These are phyloP conservation scores for Nicotiana tomentosiformis DNA, from an alignment of 257 asterid genomes.

Conservation along the genomic window DNA sequence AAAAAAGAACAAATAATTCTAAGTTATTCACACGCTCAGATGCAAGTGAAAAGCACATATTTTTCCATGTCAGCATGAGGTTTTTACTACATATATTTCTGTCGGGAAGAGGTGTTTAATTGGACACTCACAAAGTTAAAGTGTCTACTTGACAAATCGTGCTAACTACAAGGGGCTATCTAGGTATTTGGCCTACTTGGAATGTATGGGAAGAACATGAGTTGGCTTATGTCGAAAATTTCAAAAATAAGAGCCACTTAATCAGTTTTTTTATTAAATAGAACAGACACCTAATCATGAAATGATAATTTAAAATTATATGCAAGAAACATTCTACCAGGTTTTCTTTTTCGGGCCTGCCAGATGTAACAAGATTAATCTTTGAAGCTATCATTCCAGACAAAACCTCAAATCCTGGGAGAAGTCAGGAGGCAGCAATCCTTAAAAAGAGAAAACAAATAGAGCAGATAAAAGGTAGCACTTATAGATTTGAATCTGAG, in stretches of 20 bases:
- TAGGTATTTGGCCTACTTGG: neutral
- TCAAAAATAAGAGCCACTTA: neutral
- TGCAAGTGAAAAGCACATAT: no score
- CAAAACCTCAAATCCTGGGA: slow-evolving; percentile 1
- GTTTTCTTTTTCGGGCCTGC: neutral
- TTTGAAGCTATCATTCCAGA: neutral
- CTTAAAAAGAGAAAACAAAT: neutral
- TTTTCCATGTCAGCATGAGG: no score
- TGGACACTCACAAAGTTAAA: no score
- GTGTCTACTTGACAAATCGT: no score
- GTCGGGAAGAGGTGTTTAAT: no score
- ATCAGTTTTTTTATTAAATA: neutral
- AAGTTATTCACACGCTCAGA: no score
- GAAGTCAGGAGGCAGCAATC: neutral
- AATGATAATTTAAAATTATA: neutral
- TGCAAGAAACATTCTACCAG: neutral
- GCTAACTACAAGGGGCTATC: no score
- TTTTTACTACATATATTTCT: no score
- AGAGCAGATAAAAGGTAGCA: neutral
- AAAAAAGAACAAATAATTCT: no score
- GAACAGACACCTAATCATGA: neutral
- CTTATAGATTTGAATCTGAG: neutral
- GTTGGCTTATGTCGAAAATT: neutral
- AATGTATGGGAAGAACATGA: neutral
- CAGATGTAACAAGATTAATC: neutral